Evolutionary conservation across 306 rosid species (phyloP).

Genomic region (Gillenia trifoliata): DNA sequence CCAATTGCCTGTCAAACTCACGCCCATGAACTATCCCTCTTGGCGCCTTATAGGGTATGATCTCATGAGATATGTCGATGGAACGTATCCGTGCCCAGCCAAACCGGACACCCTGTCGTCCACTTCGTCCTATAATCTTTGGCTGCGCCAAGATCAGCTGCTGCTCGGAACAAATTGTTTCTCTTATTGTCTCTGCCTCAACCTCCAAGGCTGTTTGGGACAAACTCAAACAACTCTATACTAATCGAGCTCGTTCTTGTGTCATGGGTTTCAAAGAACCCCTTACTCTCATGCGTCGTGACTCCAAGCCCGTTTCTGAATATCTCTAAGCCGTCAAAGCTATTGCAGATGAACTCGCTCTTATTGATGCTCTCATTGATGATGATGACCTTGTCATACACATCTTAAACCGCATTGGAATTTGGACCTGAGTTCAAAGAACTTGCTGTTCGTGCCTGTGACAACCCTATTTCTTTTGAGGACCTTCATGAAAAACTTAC

Average conservation of each 20-base stretch:
- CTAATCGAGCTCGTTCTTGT: background rate
- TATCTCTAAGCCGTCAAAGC: background rate
- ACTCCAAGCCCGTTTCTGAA: background rate
- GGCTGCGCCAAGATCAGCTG: background rate
- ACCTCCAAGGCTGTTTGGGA: background rate
- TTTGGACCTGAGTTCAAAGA: too few relatives aligned
- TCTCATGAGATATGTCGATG: background rate
- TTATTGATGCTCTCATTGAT: too few relatives aligned
- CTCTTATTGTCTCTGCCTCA: background rate
- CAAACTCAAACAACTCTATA: background rate
- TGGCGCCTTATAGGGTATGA: background rate
- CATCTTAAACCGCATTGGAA: too few relatives aligned
- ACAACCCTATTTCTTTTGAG: too few relatives aligned
- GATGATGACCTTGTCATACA: too few relatives aligned
- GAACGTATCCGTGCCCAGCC: background rate
- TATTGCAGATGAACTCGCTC: background rate
- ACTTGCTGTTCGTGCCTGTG: too few relatives aligned
- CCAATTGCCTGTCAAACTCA: too few relatives aligned
- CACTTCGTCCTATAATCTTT: too few relatives aligned
- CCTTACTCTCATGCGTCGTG: background rate
- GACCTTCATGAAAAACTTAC: too few relatives aligned
- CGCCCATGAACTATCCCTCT: too few relatives aligned
- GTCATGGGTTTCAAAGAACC: background rate
- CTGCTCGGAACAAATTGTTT: too few relatives aligned
- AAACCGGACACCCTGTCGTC: background rate